These are phyloP conservation scores for Prinsepia uniflora DNA, from an alignment of 306 rosid species.

Conservation along the genomic window DNA sequence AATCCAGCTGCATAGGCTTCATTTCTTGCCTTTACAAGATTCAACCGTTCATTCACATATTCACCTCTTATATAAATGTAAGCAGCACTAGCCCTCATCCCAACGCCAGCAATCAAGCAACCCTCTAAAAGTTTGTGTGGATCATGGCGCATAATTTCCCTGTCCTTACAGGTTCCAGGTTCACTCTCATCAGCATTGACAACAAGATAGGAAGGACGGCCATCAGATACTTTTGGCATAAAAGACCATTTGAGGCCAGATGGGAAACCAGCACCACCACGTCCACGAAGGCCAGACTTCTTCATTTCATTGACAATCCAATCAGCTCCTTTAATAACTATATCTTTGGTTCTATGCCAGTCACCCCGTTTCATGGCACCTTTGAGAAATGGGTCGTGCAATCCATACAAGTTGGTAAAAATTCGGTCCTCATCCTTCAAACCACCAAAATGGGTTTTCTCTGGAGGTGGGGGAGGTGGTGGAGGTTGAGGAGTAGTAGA, in stretches of 20 bases:
- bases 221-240: constrained; percentile 97
- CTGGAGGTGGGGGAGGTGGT: constrained; percentile 79
- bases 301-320: constrained; percentile 98
- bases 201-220: constrained; percentile 98
- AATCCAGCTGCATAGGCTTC: constrained; percentile 93
- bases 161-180: constrained; percentile 97
- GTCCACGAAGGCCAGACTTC: constrained; percentile 97
- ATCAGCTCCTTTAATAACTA: constrained; percentile 87
- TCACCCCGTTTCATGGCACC: constrained; percentile 99
- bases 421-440: constrained; percentile 96
- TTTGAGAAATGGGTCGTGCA: constrained; percentile 90
- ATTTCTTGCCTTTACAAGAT: constrained; percentile 82
- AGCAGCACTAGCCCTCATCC: constrained; percentile 98
- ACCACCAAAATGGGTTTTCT: constrained; percentile 96
- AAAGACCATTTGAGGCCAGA: constrained; percentile 99
- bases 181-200: constrained; percentile 99
- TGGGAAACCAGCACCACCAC: constrained; percentile 99
- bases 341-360: constrained; percentile 87
- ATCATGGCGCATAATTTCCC: constrained; percentile 97
- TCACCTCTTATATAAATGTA: constrained; percentile 95
- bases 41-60: constrained; percentile 80
- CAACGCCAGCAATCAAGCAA: constrained; percentile 96
- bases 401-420: constrained; percentile 90
- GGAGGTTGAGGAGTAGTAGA: constrained; percentile 71
- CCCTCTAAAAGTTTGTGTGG: constrained; percentile 95